Evolutionary conservation across 257 asterid genomes (phyloP).

Genomic region (Coffea eugenioides): DNA sequence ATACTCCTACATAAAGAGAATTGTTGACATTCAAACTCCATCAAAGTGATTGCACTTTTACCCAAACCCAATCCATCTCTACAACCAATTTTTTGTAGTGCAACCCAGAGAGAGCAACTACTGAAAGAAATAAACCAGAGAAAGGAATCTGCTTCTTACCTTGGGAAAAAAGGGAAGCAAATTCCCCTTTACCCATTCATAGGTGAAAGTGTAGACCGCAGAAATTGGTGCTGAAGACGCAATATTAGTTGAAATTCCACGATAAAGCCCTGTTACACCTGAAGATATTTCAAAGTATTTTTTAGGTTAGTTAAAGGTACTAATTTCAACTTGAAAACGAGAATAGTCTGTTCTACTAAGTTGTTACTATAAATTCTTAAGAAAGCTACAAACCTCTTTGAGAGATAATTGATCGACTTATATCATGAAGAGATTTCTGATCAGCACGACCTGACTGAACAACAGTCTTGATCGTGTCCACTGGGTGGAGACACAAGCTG

Average conservation of each 20-base stretch:
- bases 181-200: slow-evolving; percentile 77
- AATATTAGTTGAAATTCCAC: slow-evolving; percentile 86
- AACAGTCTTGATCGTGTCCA: slow-evolving; percentile 91
- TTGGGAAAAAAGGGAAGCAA: slow-evolving; percentile 73
- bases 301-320: slow-evolving; percentile 17
- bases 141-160: slow-evolving; percentile 34
- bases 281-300: slow-evolving; percentile 26
- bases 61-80: neutral
- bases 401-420: slow-evolving; percentile 65
- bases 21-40: neutral
- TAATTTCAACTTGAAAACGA: neutral
- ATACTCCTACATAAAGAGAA: slow-evolving; percentile 52
- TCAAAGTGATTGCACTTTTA: neutral
- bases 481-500: slow-evolving; percentile 86
- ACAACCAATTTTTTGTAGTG: neutral
- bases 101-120: neutral
- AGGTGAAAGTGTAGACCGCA: slow-evolving; percentile 88
- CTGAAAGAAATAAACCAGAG: neutral
- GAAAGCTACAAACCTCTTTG: slow-evolving; percentile 63
- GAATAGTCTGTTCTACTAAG: slow-evolving; percentile 3
- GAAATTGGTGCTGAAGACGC: slow-evolving; percentile 92
- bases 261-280: slow-evolving; percentile 84
- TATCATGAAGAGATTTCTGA: slow-evolving; percentile 56
- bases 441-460: slow-evolving; percentile 70
- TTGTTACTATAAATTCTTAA: neutral